Base-by-base conservation (phyloP, 140 eudicot genomes). In the Bidens hawaiensis region DNA sequence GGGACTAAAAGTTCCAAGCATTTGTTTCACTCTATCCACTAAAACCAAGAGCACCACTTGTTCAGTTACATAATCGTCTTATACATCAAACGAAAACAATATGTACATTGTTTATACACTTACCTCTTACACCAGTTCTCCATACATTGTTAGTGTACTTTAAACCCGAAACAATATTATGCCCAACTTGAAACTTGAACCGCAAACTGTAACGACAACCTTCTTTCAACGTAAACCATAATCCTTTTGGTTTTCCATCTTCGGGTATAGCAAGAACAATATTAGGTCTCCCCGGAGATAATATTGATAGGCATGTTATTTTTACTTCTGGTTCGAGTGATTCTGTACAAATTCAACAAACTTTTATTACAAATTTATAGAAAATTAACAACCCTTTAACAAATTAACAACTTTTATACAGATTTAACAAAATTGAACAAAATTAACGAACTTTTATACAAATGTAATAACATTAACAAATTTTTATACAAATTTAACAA, bases 1-100 rank as follows among this genome's bases (percentile, higher is more conserved):
- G 10, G 95, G 95, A 28, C 83, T 78, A 77, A 83, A 87, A 13
- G 93, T 83, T 57, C 95, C 95, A 10, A 87, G 73, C 93, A 81
- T 75, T 34, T 71, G 75, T 75, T 70, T 81, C 12, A 75, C 19
- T 38, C 52, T 75, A 67, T 81, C 84, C 46, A 87, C 95, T 87
- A 11, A 15, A 7, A 62, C 48, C 60, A 25, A 36, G 43, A 36
- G 12, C 12, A 34, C n/a, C n/a, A n/a, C n/a, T n/a, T n/a, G n/a
- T n/a, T n/a, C n/a, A n/a, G 41, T 34, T 34, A 7, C 10, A 6
- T 34, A 36, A 36, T n/a, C 15, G 43, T 2, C 3, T 36, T 36
- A 36, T 36, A 2, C 12, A 36, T 36, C 43, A 36, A 0, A 36
- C 15, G 10, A 36, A 36, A 36, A 36, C n/a, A 36, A 11, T 36